Evolutionary conservation across 2,329 filamentous ascomycete species (phyloP).

Genomic region (Cercospora nicotianae): DNA sequence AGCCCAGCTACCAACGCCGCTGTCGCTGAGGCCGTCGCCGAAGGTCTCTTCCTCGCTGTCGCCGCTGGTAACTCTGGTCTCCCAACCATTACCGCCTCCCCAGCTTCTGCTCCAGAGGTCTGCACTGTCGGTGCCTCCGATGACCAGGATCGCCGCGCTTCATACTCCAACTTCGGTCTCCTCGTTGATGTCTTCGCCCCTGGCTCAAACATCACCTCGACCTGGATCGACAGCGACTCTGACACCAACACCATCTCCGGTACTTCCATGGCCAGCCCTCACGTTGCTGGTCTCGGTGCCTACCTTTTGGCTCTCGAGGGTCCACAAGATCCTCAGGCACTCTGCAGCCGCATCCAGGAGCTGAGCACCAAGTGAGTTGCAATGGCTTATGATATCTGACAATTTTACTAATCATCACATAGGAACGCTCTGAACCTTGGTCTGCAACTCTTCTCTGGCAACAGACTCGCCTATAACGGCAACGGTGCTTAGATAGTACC

Average conservation of each 20-base stretch:
- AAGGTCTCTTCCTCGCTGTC: constrained; percentile 45
- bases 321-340: constrained; percentile 44
- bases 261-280: constrained; percentile 67
- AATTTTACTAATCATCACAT: constrained; percentile 18
- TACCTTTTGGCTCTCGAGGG: constrained; percentile 62
- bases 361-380: constrained; percentile 46
- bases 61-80: constrained; percentile 42
- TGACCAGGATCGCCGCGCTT: constrained; percentile 36
- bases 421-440: constrained; percentile 12
- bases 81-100: constrained; percentile 37
- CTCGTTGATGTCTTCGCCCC: constrained; percentile 48
- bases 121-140: constrained; percentile 43
- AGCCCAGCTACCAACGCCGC: constrained; percentile 43
- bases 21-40: constrained; percentile 39
- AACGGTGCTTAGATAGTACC: constrained; percentile 13
- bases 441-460: constrained; percentile 9
- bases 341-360: constrained; percentile 51
- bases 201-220: constrained; percentile 47
- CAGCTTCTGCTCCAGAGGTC: constrained; percentile 37
- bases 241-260: constrained; percentile 54
- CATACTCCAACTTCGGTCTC: constrained; percentile 44
- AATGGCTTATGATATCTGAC: too few species aligned
- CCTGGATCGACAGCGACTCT: constrained; percentile 50
- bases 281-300: constrained; percentile 66
- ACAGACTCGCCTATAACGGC: constrained; percentile 56